Base-by-base conservation (phyloP, 2,329 filamentous ascomycete species). In the Aspergillus sp. region DNA sequence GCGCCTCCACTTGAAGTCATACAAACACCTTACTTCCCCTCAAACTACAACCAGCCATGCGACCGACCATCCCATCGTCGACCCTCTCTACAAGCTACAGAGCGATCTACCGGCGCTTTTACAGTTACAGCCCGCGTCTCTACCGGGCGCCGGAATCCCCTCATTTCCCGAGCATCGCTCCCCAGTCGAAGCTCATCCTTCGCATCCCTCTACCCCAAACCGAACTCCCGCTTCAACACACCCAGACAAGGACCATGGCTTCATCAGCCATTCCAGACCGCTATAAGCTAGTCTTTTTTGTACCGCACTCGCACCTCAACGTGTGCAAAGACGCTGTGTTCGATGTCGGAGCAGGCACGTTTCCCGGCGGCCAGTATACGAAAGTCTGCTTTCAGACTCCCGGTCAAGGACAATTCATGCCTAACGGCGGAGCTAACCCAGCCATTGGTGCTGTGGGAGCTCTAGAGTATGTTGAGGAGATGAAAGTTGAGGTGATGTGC, bases 281-380 rank as follows among this genome's bases (percentile, higher is more conserved):
- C 51, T 71, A 74, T 63, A 74, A 76, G 51, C 70, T 77, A n/a
- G 55, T 74, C 52, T 77, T 76, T 65, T 75, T 70, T 54, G 71
- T 73, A 9, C 74, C 74, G 1, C 61, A 66, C 24, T 54, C 66
- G n/a, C 63, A 73, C 53, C 59, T 70, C 30, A 68, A 75, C 42
- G 38, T 57, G 9, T 74, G 71, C 59, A 75, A 76, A 55, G 65
- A 72, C 36, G 74, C 74, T 19, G 59, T 77, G 49, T 76, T 75
- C 53, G 63, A 66, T 10, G 67, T 66, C 14, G 73, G 74, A 3
- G 74, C 73, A 6, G 75, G 74, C 14, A 65, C 65, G 16, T 76
- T 71, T 55, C 73, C 73, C 0, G 66, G 67, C 1, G 69, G 67
- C 1, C 72, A 72, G 57, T 77, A 77, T 55, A 66, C 59, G 30